A percentile compares a stretch with the other conserved stretches of the same genome.
Evolutionary conservation across 2,329 filamentous ascomycete species (phyloP).

Genomic region (Scolecobasidium constrictum): DNA sequence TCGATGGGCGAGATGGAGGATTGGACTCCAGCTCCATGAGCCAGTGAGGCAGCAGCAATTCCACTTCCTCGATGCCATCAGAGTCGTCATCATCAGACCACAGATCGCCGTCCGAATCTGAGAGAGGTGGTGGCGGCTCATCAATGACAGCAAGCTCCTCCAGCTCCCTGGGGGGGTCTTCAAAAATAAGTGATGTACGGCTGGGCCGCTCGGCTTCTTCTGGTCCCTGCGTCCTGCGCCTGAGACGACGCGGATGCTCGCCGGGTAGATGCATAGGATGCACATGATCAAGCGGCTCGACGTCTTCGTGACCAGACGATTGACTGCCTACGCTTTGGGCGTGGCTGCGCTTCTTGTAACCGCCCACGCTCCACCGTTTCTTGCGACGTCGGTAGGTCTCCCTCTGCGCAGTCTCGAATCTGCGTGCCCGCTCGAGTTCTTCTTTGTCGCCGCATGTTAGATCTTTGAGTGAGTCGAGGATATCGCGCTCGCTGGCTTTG

Average conservation of each 20-base stretch:
- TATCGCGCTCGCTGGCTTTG: slow-evolving; percentile 16
- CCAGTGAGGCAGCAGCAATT: slow-evolving; percentile 6
- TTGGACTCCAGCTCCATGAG: slow-evolving; percentile 8
- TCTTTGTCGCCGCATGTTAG: slow-evolving; percentile 23
- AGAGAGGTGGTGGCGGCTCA: background rate
- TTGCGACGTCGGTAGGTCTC: slow-evolving; percentile 24
- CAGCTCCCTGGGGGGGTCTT: slow-evolving; percentile 20
- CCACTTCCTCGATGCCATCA: slow-evolving; percentile 1
- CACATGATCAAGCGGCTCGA: slow-evolving; percentile 25
- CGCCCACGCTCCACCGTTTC: slow-evolving; percentile 27
- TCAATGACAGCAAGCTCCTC: slow-evolving; percentile 6
- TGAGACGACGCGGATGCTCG: slow-evolving; percentile 28
- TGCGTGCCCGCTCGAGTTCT: slow-evolving; percentile 17
- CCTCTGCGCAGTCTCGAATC: slow-evolving; percentile 16
- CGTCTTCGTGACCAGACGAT: slow-evolving; percentile 28
- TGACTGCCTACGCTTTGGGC: slow-evolving; percentile 35
- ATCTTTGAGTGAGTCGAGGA: slow-evolving; percentile 22
- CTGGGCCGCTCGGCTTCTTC: slow-evolving; percentile 17
- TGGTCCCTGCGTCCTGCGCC: slow-evolving; percentile 29
- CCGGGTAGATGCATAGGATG: slow-evolving; percentile 23
- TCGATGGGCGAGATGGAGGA: slow-evolving; percentile 1
- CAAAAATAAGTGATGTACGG: slow-evolving; percentile 25
- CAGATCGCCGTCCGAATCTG: background rate
- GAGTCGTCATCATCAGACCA: slow-evolving; percentile 1
- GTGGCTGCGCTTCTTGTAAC: slow-evolving; percentile 34